Conservation (phyloP, 257 asterid species). For the Petunia secreta region DNA sequence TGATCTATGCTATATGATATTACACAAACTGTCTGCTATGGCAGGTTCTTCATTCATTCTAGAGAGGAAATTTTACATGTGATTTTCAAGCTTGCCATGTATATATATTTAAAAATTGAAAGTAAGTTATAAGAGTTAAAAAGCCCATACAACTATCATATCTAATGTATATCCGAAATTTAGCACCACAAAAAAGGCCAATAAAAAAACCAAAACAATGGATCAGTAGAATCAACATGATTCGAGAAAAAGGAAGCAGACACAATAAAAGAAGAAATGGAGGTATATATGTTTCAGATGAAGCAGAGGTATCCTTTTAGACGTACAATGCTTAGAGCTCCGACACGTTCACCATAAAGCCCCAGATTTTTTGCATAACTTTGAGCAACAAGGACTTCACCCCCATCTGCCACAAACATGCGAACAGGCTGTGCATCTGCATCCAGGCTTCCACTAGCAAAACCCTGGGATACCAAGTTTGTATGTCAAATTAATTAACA, state of each 20-base stretch:
- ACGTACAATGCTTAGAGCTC: constrained; percentile 96
- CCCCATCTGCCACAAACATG: constrained; percentile 90
- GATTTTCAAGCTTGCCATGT: background rate
- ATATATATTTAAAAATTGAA: background rate
- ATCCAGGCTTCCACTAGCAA: constrained; percentile 96
- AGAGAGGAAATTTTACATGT: background rate
- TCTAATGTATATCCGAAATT: background rate
- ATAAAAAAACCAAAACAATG: background rate
- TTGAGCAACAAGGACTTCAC: constrained; percentile 89
- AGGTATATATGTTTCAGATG: constrained; percentile 7
- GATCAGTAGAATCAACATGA: constrained; percentile 13
- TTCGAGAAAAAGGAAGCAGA: background rate
- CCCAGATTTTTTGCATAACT: constrained; percentile 99
- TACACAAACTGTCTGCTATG: background rate
- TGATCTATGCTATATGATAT: background rate
- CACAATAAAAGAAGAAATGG: background rate
- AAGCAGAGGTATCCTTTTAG: constrained; percentile 6
- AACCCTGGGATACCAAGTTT: constrained; percentile 57
- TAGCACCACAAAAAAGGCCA: background rate
- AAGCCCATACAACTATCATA: background rate
- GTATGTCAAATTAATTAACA: constrained; percentile 6
- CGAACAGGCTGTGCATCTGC: constrained; percentile 86
- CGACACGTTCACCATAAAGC: constrained; percentile 98
- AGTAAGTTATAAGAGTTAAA: background rate
- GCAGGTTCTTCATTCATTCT: background rate